Conservation (phyloP, 2,329 filamentous ascomycete species). For the Shiraia sp. region DNA sequence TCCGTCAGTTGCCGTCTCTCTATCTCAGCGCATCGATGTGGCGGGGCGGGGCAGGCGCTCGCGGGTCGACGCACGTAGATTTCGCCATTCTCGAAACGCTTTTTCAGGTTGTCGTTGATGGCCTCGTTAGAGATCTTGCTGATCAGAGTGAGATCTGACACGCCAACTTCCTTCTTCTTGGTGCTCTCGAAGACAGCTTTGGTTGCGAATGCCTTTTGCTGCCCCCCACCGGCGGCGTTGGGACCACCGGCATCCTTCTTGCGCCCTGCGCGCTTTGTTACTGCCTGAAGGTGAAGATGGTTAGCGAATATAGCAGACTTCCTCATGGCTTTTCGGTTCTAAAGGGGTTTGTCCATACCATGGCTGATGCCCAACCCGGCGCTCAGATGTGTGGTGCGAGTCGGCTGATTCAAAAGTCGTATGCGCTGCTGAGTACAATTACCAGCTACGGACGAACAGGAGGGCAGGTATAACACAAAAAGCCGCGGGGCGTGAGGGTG, state of each 20-base stretch:
- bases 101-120: slow-evolving; percentile 98
- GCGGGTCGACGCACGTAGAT: slow-evolving; percentile 71
- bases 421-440: slow-evolving; percentile 8
- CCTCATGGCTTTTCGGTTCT: too few relatives aligned
- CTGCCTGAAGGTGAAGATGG: slow-evolving; percentile 46
- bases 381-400: slow-evolving; percentile 20
- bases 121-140: slow-evolving; percentile 99
- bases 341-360: slow-evolving; percentile 29
- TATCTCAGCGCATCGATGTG: slow-evolving; percentile 9
- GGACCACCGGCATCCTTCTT: slow-evolving; percentile 56
- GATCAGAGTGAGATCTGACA: slow-evolving; percentile 94
- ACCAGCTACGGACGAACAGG: neutral
- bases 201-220: slow-evolving; percentile 70
- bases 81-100: slow-evolving; percentile 94
- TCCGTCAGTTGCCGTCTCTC: slow-evolving; percentile 28
- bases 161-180: slow-evolving; percentile 99
- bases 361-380: slow-evolving; percentile 40
- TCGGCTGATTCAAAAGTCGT: slow-evolving; percentile 15
- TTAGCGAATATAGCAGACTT: slow-evolving; percentile 28
- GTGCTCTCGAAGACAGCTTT: slow-evolving; percentile 94
- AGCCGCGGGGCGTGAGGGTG: neutral
- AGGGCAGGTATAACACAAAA: slow-evolving; percentile 3
- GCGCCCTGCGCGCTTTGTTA: slow-evolving; percentile 62
- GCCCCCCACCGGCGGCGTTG: slow-evolving; percentile 48
- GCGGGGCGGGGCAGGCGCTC: slow-evolving; percentile 27